Evolutionary conservation across 805 yeast species (phyloP).

Genomic region (Hanseniaspora hatyaiensis): DNA sequence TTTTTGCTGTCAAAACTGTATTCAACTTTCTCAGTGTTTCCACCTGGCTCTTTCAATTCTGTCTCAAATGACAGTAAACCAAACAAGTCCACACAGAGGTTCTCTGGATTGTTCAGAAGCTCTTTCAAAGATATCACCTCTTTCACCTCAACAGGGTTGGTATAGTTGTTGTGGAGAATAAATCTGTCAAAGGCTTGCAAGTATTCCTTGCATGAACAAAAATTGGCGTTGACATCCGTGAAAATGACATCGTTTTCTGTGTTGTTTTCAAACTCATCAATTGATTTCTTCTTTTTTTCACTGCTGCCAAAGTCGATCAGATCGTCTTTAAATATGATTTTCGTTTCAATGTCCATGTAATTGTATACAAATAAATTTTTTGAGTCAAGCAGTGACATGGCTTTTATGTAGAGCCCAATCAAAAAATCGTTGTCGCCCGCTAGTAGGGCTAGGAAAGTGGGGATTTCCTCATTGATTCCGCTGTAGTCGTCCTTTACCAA

Average conservation of each 20-base stretch:
- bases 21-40: too few species aligned
- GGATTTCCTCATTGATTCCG: conserved; percentile 24
- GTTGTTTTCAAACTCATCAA: conserved; percentile 16
- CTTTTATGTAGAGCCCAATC: conserved; percentile 27
- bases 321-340: conserved; percentile 2
- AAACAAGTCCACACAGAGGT: conserved; percentile 6
- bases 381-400: conserved; percentile 29
- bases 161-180: conserved; percentile 1
- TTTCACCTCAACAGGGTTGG: conserved; percentile 7
- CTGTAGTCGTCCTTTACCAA: conserved; percentile 17
- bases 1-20: not conserved
- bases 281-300: conserved; percentile 12
- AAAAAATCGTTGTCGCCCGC: conserved; percentile 26
- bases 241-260: conserved; percentile 20
- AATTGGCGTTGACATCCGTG: conserved; percentile 27
- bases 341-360: conserved; percentile 15
- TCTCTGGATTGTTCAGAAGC: conserved; percentile 4
- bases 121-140: conserved; percentile 4
- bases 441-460: conserved; percentile 21
- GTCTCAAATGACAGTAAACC: conserved; percentile 6
- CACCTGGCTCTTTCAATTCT: too few species aligned
- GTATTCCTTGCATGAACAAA: conserved; percentile 29
- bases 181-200: conserved; percentile 3
- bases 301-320: not conserved
- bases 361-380: conserved; percentile 28